Evolutionary conservation across 495 filamentous ascomycete species (phyloP).

Genomic region (Penicillium mononematosum): DNA sequence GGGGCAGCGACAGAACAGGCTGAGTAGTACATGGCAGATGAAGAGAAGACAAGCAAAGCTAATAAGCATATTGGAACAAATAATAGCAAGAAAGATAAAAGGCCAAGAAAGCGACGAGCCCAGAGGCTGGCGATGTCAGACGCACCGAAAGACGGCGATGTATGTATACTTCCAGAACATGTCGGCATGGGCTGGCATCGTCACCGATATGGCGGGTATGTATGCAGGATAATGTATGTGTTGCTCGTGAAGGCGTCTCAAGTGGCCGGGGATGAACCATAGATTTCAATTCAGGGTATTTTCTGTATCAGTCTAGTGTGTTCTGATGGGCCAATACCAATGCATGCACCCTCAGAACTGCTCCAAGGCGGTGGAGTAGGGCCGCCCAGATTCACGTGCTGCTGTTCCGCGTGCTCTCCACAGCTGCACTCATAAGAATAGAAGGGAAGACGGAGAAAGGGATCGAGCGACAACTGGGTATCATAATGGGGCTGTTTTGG

Average conservation of each 20-base stretch:
- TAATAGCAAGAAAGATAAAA: neutral
- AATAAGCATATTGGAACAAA: conserved; percentile 5
- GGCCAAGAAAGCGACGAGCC: neutral
- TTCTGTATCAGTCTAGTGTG: conserved; percentile 3
- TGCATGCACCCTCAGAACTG: neutral
- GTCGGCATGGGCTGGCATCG: neutral
- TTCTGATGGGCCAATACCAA: neutral
- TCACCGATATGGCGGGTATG: conserved; percentile 1
- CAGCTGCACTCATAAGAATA: conserved; percentile 21
- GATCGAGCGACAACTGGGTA: conserved; percentile 44
- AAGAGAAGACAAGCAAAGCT: conserved; percentile 6
- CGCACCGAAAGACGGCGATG: neutral
- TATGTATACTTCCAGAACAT: neutral
- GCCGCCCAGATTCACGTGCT: conserved; percentile 1
- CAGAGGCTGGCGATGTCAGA: neutral
- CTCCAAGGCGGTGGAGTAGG: neutral
- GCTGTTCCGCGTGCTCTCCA: conserved; percentile 14
- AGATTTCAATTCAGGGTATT: conserved; percentile 10
- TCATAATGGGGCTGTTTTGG: conserved; percentile 45
- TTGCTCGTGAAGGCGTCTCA: conserved; percentile 8
- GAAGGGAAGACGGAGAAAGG: conserved; percentile 33
- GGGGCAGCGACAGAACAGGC: neutral
- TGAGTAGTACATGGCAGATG: neutral
- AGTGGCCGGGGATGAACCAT: neutral
- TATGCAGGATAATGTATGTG: conserved; percentile 16